Evolutionary conservation across 2,329 filamentous ascomycete species (phyloP).

Genomic region (Venturia pyrina): DNA sequence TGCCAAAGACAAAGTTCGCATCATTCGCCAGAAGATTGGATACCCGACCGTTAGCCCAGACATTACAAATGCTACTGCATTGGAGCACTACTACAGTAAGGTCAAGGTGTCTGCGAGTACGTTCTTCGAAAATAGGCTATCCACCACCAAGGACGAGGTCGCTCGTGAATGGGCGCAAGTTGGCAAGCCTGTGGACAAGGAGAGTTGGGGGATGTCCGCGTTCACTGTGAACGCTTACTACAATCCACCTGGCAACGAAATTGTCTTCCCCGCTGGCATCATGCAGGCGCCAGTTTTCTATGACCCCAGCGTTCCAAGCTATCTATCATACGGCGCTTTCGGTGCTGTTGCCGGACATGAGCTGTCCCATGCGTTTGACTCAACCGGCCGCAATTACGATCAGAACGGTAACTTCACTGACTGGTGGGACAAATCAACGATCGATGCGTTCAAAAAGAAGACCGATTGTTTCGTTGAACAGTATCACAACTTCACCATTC

Average conservation of each 20-base stretch:
- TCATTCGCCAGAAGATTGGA: conserved; percentile 59
- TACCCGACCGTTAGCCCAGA: conserved; percentile 54
- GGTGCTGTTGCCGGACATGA: conserved; percentile 60
- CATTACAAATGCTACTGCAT: conserved; percentile 46
- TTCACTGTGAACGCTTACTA: conserved; percentile 41
- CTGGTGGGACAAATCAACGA: conserved; percentile 56
- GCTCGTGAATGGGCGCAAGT: conserved; percentile 46
- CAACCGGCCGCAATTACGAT: conserved; percentile 54
- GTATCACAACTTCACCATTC: conserved; percentile 51
- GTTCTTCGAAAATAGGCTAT: conserved; percentile 50
- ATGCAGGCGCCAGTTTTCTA: conserved; percentile 57
- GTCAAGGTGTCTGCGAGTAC: conserved; percentile 40
- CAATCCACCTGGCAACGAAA: conserved; percentile 54
- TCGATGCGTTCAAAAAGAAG: conserved; percentile 47
- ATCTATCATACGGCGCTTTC: conserved; percentile 60
- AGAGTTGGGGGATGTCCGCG: conserved; percentile 51
- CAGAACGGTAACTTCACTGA: conserved; percentile 53
- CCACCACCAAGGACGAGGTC: conserved; percentile 39
- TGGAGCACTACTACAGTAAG: conserved; percentile 47
- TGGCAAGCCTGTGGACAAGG: conserved; percentile 49
- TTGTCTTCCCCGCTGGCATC: conserved; percentile 59
- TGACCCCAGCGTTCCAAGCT: conserved; percentile 50
- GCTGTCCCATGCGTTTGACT: conserved; percentile 61
- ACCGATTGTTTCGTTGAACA: conserved; percentile 60
- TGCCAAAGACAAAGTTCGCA: conserved; percentile 54